phyloP scores from a whole-genome alignment of 495 filamentous ascomycete species.

The Tuber calosporum region DNA sequence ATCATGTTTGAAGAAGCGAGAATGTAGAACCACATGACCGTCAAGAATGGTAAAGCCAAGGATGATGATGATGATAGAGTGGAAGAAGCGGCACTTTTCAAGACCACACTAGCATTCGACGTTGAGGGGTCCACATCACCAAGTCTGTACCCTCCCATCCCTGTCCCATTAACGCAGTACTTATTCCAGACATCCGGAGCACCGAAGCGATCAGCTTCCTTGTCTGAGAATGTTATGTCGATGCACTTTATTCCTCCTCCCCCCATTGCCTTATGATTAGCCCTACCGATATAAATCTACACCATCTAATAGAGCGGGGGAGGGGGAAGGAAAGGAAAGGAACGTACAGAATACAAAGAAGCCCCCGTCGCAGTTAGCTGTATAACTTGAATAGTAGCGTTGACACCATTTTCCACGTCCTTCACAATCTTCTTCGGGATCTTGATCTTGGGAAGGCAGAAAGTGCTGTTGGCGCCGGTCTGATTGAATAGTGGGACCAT shows the following conservation, averaged over 20 bases:
- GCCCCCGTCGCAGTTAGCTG: conserved; percentile 48
- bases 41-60: background rate
- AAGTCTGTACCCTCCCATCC: conserved; percentile 26
- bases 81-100: background rate
- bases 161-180: conserved; percentile 49
- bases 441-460: conserved; percentile 51
- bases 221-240: conserved; percentile 53
- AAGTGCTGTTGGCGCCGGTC: conserved; percentile 52
- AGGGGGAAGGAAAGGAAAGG: background rate
- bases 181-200: conserved; percentile 39
- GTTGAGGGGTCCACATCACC: background rate
- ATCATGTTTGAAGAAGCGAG: background rate
- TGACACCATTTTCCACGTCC: conserved; percentile 46
- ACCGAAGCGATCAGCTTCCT: conserved; percentile 43
- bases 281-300: no score
- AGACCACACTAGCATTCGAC: background rate
- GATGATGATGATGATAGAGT: background rate
- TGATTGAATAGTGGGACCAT: conserved; percentile 52
- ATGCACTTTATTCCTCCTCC: conserved; percentile 48
- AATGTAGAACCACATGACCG: background rate
- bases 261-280: background rate
- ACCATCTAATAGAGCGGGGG: background rate
- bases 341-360: conserved; percentile 55
- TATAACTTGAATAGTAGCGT: conserved; percentile 54
- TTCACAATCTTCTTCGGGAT: conserved; percentile 44